Evolutionary conservation across 2,329 filamentous ascomycete species (phyloP).

Genomic region (Exophiala spinifera): DNA sequence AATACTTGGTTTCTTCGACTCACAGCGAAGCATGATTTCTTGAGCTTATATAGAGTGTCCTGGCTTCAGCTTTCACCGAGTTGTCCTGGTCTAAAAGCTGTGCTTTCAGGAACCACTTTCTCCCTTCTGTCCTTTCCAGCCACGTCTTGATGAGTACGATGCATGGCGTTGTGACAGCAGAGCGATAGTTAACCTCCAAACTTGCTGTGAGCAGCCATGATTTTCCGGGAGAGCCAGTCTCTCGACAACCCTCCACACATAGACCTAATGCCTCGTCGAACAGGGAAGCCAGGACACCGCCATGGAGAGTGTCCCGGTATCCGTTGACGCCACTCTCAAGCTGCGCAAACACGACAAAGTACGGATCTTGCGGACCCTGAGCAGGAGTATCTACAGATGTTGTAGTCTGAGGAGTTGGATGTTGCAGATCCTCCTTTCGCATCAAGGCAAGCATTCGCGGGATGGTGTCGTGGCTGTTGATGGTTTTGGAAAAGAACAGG

Average conservation of each 20-base stretch:
- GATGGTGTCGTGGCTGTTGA: slow-evolving; percentile 25
- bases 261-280: slow-evolving; percentile 25
- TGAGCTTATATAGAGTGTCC: not conserved
- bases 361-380: slow-evolving; percentile 3
- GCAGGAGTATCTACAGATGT: not conserved
- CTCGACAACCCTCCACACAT: slow-evolving; percentile 15
- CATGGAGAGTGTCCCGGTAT: no score
- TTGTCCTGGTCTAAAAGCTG: not conserved
- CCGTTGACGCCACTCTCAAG: slow-evolving; percentile 14
- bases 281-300: slow-evolving; percentile 24
- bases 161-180: slow-evolving; percentile 10
- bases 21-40: not conserved
- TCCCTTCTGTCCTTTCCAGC: slow-evolving; percentile 17
- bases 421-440: slow-evolving; percentile 5
- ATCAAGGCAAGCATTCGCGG: slow-evolving; percentile 21
- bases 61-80: not conserved
- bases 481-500: slow-evolving; percentile 23
- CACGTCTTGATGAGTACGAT: slow-evolving; percentile 18
- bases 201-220: no score
- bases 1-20: no score
- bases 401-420: no score
- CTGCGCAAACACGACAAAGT: slow-evolving; percentile 20
- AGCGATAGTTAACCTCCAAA: no score
- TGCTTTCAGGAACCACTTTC: slow-evolving; percentile 28
- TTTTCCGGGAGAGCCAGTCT: not conserved